Percentiles rank a stretch among this genome's conserved stretches.
Evolutionary conservation across 2,329 filamentous ascomycete genomes (phyloP).

Genomic region (Thermothelomyces thermophilus): DNA sequence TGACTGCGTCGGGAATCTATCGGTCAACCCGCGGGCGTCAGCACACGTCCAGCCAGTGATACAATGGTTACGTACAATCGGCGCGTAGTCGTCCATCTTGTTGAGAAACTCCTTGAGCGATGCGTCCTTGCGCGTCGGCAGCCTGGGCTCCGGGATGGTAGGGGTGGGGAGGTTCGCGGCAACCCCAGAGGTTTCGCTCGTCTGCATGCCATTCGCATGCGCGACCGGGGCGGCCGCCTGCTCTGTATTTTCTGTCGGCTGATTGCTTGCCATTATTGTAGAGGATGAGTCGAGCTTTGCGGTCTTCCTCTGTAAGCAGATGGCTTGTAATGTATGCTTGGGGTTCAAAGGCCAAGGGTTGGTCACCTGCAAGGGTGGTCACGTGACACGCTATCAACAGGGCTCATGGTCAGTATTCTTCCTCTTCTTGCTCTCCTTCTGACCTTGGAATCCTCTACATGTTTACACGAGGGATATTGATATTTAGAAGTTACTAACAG

Average conservation of each 20-base stretch:
- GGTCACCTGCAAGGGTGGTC: neutral
- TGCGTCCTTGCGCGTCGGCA: constrained; percentile 81
- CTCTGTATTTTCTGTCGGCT: constrained; percentile 21
- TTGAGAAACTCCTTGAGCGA: constrained; percentile 85
- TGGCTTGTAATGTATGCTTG: neutral
- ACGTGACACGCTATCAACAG: too few species aligned
- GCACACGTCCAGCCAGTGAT: neutral
- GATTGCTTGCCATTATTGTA: constrained; percentile 22
- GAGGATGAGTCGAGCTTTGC: neutral
- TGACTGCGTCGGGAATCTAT: constrained; percentile 94
- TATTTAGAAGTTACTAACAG: too few species aligned
- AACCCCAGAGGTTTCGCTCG: neutral
- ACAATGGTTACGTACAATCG: constrained; percentile 63
- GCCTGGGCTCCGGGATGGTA: constrained; percentile 47
- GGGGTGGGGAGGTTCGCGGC: too few species aligned
- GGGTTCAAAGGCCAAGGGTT: neutral
- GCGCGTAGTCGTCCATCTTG: constrained; percentile 98
- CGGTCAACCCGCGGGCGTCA: neutral
- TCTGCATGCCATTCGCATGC: constrained; percentile 18
- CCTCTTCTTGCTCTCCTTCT: too few species aligned
- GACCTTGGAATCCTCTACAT: too few species aligned
- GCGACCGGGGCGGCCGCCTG: constrained; percentile 13
- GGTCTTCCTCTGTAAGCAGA: neutral
- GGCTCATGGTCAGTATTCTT: too few species aligned
- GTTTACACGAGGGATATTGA: too few species aligned